Percentiles rank a stretch among this genome's conserved stretches.
phyloP scores from a whole-genome alignment of 2,329 filamentous ascomycete species.

The Aspergillus sp. region DNA sequence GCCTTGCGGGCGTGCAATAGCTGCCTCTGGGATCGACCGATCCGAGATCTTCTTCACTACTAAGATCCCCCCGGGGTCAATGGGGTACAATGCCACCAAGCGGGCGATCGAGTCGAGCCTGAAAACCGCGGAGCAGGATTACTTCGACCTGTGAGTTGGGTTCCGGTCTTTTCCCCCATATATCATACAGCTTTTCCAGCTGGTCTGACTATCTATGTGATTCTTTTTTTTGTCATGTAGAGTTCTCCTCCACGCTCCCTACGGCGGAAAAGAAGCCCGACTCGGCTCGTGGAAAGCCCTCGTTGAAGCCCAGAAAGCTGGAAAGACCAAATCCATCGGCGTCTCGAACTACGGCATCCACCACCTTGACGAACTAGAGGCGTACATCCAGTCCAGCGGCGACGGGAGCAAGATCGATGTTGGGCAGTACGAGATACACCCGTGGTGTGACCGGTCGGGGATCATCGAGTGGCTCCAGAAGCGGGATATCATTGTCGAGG shows the following conservation, averaged over 20 bases:
- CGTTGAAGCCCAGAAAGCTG: slow-evolving; percentile 71
- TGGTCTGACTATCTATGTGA: background rate
- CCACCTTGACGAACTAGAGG: slow-evolving; percentile 67
- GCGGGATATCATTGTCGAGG: slow-evolving; percentile 70
- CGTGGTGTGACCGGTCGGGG: slow-evolving; percentile 71
- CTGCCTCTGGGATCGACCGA: slow-evolving; percentile 55
- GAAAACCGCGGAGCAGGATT: slow-evolving; percentile 66
- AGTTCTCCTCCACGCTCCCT: slow-evolving; percentile 73
- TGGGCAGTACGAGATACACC: slow-evolving; percentile 81
- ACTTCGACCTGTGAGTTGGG: slow-evolving; percentile 66
- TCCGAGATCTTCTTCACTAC: slow-evolving; percentile 77
- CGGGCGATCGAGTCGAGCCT: slow-evolving; percentile 62
- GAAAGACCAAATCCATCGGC: slow-evolving; percentile 69
- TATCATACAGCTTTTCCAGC: background rate
- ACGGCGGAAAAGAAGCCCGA: slow-evolving; percentile 67
- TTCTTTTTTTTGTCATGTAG: slow-evolving; percentile 10
- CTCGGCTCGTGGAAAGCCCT: slow-evolving; percentile 74
- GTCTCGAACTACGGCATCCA: slow-evolving; percentile 77
- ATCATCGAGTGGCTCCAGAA: slow-evolving; percentile 67
- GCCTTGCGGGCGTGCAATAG: slow-evolving; percentile 67
- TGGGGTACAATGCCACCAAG: slow-evolving; percentile 66
- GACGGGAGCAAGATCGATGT: slow-evolving; percentile 66
- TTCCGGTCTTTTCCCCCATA: background rate
- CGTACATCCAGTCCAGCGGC: slow-evolving; percentile 53
- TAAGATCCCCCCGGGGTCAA: slow-evolving; percentile 67